phyloP scores from a whole-genome alignment of 495 filamentous ascomycete genomes.

The Gamarada debralockiae region DNA sequence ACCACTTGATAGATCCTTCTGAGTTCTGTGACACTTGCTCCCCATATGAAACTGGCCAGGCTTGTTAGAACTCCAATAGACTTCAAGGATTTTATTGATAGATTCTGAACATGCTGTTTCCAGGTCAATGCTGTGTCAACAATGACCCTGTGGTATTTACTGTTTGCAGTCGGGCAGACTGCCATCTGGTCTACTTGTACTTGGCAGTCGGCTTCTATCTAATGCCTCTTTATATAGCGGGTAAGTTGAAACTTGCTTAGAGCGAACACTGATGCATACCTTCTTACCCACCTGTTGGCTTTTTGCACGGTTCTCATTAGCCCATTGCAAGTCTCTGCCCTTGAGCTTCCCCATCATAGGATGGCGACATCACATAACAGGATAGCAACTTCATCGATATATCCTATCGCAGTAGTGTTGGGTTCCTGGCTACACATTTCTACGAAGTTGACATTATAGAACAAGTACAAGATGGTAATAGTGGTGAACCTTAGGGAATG shows the following conservation, averaged over 20 bases:
- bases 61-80: constrained; percentile 13
- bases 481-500: constrained; percentile 27
- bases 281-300: constrained; percentile 17
- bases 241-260: constrained; percentile 21
- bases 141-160: constrained; percentile 11
- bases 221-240: constrained; percentile 21
- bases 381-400: constrained; percentile 25
- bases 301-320: constrained; percentile 20
- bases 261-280: constrained; percentile 22
- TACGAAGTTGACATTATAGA: constrained; percentile 30
- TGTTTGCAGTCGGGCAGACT: too few species aligned
- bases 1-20: constrained; percentile 18
- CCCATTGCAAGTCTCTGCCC: constrained; percentile 17
- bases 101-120: constrained; percentile 14
- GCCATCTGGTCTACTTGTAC: too few species aligned
- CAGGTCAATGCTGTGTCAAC: constrained; percentile 11
- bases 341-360: constrained; percentile 14
- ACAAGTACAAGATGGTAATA: constrained; percentile 29
- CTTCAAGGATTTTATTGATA: constrained; percentile 14
- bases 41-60: constrained; percentile 15
- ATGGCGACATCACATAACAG: too few species aligned
- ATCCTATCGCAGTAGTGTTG: constrained; percentile 21
- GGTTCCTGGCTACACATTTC: constrained; percentile 5
- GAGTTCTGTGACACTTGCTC: constrained; percentile 13
- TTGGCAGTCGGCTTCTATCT: constrained; percentile 6